phyloP scores from a whole-genome alignment of 1,284 basidiomycete genomes.

The Austroboletus niveus region DNA sequence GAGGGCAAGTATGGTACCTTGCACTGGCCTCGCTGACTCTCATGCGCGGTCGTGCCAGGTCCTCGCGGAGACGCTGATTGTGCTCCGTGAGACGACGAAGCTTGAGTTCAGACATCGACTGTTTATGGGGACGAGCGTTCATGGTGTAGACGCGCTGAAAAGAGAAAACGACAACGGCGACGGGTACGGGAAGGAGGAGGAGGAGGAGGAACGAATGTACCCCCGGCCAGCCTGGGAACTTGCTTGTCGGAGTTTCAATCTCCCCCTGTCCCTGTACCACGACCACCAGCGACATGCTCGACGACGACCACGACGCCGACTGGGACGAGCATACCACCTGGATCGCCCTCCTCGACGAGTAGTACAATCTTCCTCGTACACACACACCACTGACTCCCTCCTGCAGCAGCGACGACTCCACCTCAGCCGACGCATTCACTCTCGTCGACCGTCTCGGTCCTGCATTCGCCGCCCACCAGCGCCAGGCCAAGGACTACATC shows the following conservation, averaged over 20 bases:
- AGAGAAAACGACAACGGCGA: slow-evolving; percentile 7
- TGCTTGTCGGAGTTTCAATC: slow-evolving; percentile 27
- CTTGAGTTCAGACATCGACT: slow-evolving; percentile 82
- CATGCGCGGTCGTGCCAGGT: slow-evolving; percentile 71
- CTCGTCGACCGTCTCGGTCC: slow-evolving; percentile 30
- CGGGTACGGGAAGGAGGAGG: slow-evolving; percentile 1
- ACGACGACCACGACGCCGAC: slow-evolving; percentile 8
- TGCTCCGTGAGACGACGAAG: slow-evolving; percentile 78
- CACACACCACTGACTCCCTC: slow-evolving; percentile 2
- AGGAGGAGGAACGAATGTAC: slow-evolving; percentile 6
- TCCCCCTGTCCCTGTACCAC: slow-evolving; percentile 3
- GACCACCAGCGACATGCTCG: slow-evolving; percentile 8
- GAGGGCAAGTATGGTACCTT: slow-evolving; percentile 40
- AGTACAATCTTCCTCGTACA: not conserved
- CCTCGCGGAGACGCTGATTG: slow-evolving; percentile 74
- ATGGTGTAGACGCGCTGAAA: slow-evolving; percentile 30
- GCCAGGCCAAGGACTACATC: slow-evolving; percentile 14
- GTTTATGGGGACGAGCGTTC: slow-evolving; percentile 56
- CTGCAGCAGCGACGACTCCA: slow-evolving; percentile 18
- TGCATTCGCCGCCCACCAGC: slow-evolving; percentile 22
- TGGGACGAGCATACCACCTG: slow-evolving; percentile 33
- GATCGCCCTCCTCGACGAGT: slow-evolving; percentile 32
- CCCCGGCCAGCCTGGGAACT: slow-evolving; percentile 9
- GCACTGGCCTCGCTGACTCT: slow-evolving; percentile 75
- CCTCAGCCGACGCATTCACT: slow-evolving; percentile 8